Evolutionary conservation across 306 rosid species (phyloP), one percentile per base, ranked within the genome.

Genomic region (Lotus japonicus): DNA sequence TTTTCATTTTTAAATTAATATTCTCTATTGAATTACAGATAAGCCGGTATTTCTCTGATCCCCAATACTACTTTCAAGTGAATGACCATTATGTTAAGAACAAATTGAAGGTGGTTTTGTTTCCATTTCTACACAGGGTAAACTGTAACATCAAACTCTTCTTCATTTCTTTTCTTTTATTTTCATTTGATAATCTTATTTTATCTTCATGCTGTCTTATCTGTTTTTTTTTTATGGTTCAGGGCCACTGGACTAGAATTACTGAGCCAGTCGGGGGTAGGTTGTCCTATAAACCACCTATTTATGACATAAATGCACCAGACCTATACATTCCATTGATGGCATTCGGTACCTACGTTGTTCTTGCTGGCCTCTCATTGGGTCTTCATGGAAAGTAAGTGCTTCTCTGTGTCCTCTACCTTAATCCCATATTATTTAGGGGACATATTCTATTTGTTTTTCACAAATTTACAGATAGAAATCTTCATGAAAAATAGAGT

Each of bases 161-260:
- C n/a, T 84, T 67, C 17, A 21, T 64, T 41, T 35, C 19, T 44
- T 41, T 23, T 60, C 51, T 14, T 10, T 12, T 11, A 9, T 56
- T 71, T 64, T 51, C 60, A 14, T 68, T 50, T 23, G 31, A 58
- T 68, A 65, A 39, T 28, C 41, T 60, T 50, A 46, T 38, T 50
- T 36, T 63, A n/a, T 46, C 66, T 71, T 69, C 60, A 6, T 23
- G 7, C 19, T 60, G 28, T 31, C 26, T 43, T 46, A 39, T 73
- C 4, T n/a, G 41, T 45, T 17, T 67, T 74, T 74, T 17, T 67
- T 77, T 74, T 55, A 46, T 53, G n/a, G 10, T 74, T 74, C 81
- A 94, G 99, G 99, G 99, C 49, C 97, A 94, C 65, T 94, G 99
- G 99, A 94, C 99, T 42, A 74, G 99, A 68, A 88, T 94, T 58